These are phyloP conservation scores for Globisporangium orthogonon DNA, from an alignment of 352 stramenopile species.

Conservation along the genomic window DNA sequence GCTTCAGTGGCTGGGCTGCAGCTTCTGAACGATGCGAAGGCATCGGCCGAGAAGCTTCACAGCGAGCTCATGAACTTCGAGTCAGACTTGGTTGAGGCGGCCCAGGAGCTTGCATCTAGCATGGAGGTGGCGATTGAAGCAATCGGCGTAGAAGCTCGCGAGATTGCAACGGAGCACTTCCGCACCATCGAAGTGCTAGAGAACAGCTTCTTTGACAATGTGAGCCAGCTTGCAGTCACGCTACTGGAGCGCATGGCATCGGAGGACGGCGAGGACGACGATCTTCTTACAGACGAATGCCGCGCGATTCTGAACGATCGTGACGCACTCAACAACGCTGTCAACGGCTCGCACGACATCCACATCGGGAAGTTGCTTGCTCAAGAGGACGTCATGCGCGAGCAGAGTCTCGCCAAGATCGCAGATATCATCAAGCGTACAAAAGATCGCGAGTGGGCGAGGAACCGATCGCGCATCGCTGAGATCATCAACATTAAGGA, in stretches of 20 bases:
- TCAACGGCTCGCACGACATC: conserved; percentile 90
- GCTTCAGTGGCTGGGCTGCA: conserved; percentile 39
- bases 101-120: conserved; percentile 53
- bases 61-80: conserved; percentile 86
- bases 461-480: conserved; percentile 64
- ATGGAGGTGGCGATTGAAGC: conserved; percentile 64
- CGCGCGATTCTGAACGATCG: conserved; percentile 76
- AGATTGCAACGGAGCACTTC: conserved; percentile 82
- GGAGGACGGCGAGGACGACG: conserved; percentile 73
- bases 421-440: conserved; percentile 51
- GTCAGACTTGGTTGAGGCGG: conserved; percentile 75
- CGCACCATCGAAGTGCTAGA: conserved; percentile 86
- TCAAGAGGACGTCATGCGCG: conserved; percentile 79
- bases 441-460: conserved; percentile 64
- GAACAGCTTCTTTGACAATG: conserved; percentile 87
- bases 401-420: conserved; percentile 72
- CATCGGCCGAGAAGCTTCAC: conserved; percentile 81
- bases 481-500: conserved; percentile 75
- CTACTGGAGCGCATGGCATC: conserved; percentile 72
- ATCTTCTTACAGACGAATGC: conserved; percentile 75
- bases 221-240: conserved; percentile 73
- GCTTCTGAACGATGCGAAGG: conserved; percentile 78
- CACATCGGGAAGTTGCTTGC: conserved; percentile 87
- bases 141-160: conserved; percentile 50
- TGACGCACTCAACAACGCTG: conserved; percentile 79